Evolutionary conservation across 208 protist species (phyloP).

Genomic region (Strigomonas galati): DNA sequence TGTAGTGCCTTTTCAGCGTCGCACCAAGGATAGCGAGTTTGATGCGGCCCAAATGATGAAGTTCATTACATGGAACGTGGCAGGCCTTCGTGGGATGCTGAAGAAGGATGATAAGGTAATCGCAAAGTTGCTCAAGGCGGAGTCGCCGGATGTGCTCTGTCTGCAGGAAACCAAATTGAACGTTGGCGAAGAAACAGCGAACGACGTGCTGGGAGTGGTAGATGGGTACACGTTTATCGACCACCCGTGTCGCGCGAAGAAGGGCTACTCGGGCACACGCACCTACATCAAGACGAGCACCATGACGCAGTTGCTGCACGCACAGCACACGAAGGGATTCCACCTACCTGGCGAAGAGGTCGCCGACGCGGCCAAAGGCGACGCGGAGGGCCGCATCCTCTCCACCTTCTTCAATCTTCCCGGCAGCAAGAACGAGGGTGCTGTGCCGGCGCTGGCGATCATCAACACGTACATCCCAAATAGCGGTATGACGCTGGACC

Average conservation of each 20-base stretch:
- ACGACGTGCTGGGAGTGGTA: conserved; percentile 53
- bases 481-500: conserved; percentile 83
- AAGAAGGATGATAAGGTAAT: conserved; percentile 62
- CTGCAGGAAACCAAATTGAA: conserved; percentile 95
- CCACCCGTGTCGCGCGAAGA: conserved; percentile 68
- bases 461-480: conserved; percentile 95
- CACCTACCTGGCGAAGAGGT: conserved; percentile 11
- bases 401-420: conserved; percentile 64
- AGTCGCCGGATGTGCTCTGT: conserved; percentile 84
- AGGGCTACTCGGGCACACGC: conserved; percentile 88
- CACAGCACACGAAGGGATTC: conserved; percentile 32
- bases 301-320: conserved; percentile 19
- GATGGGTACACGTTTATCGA: conserved; percentile 75
- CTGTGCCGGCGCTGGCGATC: conserved; percentile 49
- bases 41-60: conserved; percentile 67
- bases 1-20: conserved; percentile 61
- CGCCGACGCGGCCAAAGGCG: conserved; percentile 22
- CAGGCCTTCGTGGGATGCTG: conserved; percentile 85
- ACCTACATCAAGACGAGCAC: conserved; percentile 55
- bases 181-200: conserved; percentile 40
- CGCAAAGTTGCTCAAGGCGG: conserved; percentile 37
- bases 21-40: conserved; percentile 49
- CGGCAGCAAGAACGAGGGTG: not conserved
- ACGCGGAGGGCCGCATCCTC: conserved; percentile 87
- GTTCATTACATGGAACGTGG: conserved; percentile 92